These are phyloP conservation scores for Sequoiadendron giganteum DNA, from an alignment of 75 land plant species.

Conservation along the genomic window DNA sequence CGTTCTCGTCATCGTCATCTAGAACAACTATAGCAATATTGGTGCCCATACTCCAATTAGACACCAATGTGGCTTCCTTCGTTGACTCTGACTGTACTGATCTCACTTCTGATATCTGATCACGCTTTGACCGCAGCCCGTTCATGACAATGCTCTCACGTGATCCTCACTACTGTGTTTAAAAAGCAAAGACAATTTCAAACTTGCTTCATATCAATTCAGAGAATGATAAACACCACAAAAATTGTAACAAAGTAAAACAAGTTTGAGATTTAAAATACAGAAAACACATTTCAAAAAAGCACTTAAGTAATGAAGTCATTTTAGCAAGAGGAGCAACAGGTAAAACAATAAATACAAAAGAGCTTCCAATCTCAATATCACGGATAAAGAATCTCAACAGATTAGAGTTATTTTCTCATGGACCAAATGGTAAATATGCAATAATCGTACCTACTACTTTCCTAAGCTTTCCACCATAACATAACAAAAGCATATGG, in stretches of 20 bases:
- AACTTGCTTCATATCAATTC: not conserved
- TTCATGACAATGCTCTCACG: constrained; percentile 1
- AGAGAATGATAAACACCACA: not conserved
- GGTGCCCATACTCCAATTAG: constrained; percentile 2
- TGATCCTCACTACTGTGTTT: not conserved
- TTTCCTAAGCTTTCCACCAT: too few species aligned
- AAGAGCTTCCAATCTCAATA: not conserved
- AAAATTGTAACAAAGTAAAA: not conserved
- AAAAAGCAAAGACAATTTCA: not conserved
- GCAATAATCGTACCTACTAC: not conserved
- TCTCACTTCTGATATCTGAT: not conserved
- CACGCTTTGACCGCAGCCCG: not conserved
- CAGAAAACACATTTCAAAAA: not conserved
- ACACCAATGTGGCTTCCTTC: constrained; percentile 8
- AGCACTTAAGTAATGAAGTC: not conserved
- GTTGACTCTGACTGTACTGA: not conserved
- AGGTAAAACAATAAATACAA: not conserved
- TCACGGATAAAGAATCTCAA: not conserved
- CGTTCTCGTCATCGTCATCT: constrained; percentile 13
- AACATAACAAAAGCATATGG: too few species aligned
- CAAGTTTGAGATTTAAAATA: not conserved
- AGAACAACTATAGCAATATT: constrained; percentile 10
- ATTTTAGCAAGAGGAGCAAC: not conserved
- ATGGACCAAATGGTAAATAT: not conserved
- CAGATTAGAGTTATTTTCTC: not conserved